Evolutionary conservation across 176 grass and related monocot species (phyloP), one percentile per base, ranked within the genome.

Genomic region (Lolium multiflorum): DNA sequence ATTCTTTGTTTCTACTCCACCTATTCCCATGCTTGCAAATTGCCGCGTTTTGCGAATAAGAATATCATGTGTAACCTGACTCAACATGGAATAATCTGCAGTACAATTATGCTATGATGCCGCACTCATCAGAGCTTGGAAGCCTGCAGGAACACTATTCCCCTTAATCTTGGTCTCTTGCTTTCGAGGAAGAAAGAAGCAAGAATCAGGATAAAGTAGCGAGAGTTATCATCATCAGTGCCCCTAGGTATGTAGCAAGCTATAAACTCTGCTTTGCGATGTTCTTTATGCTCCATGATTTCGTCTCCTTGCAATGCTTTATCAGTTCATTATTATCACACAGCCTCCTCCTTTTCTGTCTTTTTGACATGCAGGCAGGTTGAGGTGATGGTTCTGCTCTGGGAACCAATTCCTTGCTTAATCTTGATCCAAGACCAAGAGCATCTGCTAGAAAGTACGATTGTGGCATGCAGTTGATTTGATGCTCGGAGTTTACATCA

Each of bases 381-480:
- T 28, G 67, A 81, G 69, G 50, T 52, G 25, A 50, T 50, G 54
- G 73, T 87, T 87, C 67, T 13, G 20, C 37, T 57, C 68, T 13
- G 15, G 14, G 89, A 84, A 84, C 76, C 68, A 87, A 81, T 91
- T 87, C 81, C 49, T 91, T 86, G 71, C 78, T 82, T 82, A 62
- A 77, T 78, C 76, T 11, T 68, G 71, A 70, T 82, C 11, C 50
- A 77, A 57, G 48, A 76, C 11, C 39, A 77, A 57, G 49, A 81
- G 77, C 58, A 61, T 31, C 22, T 10, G 10, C 38, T 57, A 4
- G 26, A 81, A 70, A 82, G 39, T 82, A 81, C 31, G 13, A 16
- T 7, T 2, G 14, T n/a, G 78, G 48, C 39, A 31, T 43, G 72
- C 46, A 10, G 47, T 75, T 28, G 72, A 75, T 75, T 1, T 37